Evolutionary conservation across 176 grass and related monocot species (phyloP), one percentile per base, ranked within the genome.

Genomic region (Areca catechu): DNA sequence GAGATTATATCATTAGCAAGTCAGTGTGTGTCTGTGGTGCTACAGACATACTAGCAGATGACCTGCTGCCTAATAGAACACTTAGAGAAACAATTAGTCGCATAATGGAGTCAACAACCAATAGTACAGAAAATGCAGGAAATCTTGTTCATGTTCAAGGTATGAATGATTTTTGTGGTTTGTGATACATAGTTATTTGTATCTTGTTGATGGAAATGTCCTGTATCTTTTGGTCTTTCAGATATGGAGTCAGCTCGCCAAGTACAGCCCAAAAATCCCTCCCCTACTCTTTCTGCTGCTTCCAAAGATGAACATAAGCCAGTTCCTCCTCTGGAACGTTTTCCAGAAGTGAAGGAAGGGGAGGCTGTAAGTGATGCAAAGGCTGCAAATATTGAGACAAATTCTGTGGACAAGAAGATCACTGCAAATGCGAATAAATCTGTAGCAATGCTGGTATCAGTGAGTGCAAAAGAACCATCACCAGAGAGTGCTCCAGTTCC

Each of bases 51-150:
- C 69, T 98, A 53, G 94, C 94, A 14, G 94, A 98, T 68, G 87
- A 98, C 58, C 88, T 98, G 66, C 66, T 98, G 47, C 94, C 94
- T 4, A 98, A 98, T 75, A 98, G 77, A 77, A 89, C 94, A 62
- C 58, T 98, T 24, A 98, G 94, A 58, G 84, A 91, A 73, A 92
- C 87, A 58, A 98, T 98, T 34, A 93, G 70, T 69, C 78, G 89
- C 48, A 89, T 93, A 72, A 72, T 98, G 70, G 94, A 98, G 76
- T 75, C 84, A 76, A 68, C 79, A 80, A 89, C 88, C 67, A 98
- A 84, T 76, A 93, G 94, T 60, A 87, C 78, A 17, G 94, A 93
- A 79, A 92, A 92, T 55, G 61, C 71, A 29, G 84, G 94, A 58
- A 89, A 84, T 75, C 64, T 93, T 65, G 67, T 80, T 48, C 94